Conservation (phyloP, 2,329 filamentous ascomycete species). For the Nothophaeocryptopus gaeumannii region DNA sequence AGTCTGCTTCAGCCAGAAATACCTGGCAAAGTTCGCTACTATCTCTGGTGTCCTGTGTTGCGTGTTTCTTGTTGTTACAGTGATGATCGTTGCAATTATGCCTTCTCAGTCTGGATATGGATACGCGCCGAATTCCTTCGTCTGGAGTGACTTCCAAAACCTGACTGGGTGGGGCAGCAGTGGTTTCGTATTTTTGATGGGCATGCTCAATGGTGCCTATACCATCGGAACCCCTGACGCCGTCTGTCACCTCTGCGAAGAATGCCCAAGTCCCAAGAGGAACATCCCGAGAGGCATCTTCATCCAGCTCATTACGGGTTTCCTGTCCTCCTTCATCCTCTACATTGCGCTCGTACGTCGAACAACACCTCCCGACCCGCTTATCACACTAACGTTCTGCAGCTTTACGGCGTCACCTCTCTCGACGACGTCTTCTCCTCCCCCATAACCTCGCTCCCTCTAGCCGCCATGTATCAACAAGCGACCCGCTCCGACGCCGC, state of each 20-base stretch:
- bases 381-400: background rate
- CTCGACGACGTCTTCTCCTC: slow-evolving; percentile 54
- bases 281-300: slow-evolving; percentile 56
- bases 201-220: slow-evolving; percentile 64
- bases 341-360: slow-evolving; percentile 31
- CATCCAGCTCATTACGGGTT: slow-evolving; percentile 51
- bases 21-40: slow-evolving; percentile 51
- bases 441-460: slow-evolving; percentile 48
- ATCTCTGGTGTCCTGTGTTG: slow-evolving; percentile 53
- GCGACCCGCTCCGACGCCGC: slow-evolving; percentile 42
- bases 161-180: slow-evolving; percentile 45
- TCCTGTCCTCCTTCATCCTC: slow-evolving; percentile 51
- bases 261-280: slow-evolving; percentile 53
- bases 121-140: slow-evolving; percentile 39
- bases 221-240: slow-evolving; percentile 63
- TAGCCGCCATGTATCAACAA: slow-evolving; percentile 63
- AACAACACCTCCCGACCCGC: background rate
- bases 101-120: slow-evolving; percentile 44
- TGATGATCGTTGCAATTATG: slow-evolving; percentile 57
- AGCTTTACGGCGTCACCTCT: slow-evolving; percentile 58
- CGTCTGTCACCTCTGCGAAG: slow-evolving; percentile 62
- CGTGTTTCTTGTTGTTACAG: slow-evolving; percentile 54
- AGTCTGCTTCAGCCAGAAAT: slow-evolving; percentile 56
- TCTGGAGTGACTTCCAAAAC: slow-evolving; percentile 45
- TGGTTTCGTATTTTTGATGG: slow-evolving; percentile 60